These are phyloP conservation scores for Poterioochromonas sp. DNA, from an alignment of 352 stramenopile genomes.

Conservation along the genomic window DNA sequence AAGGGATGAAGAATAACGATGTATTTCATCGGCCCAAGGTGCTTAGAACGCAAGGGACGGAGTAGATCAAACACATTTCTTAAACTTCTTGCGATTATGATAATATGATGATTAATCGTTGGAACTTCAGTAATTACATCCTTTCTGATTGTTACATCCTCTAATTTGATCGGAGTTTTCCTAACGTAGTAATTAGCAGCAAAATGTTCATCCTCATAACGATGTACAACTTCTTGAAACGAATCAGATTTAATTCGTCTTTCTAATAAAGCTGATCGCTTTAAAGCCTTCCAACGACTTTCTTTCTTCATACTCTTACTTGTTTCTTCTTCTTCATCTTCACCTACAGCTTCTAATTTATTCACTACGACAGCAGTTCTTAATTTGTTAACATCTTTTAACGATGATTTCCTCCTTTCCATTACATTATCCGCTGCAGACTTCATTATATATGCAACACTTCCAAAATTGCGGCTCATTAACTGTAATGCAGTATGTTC, in stretches of 20 bases:
- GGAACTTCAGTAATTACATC: slow-evolving; percentile 2
- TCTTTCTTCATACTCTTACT: too few relatives aligned
- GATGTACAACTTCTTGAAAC: neutral
- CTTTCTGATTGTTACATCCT: neutral
- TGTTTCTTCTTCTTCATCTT: too few relatives aligned
- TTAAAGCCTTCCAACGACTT: neutral
- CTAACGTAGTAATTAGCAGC: neutral
- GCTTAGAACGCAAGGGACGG: neutral
- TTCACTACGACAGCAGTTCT: neutral
- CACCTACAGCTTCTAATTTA: too few relatives aligned
- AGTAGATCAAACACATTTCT: slow-evolving; percentile 22
- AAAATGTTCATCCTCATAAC: slow-evolving; percentile 6
- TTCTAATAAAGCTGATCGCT: neutral
- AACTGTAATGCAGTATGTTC: neutral
- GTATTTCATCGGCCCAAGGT: neutral
- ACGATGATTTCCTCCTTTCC: neutral
- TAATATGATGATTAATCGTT: neutral
- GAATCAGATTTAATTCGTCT: neutral
- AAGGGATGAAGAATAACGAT: slow-evolving; percentile 15
- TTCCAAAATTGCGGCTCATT: neutral
- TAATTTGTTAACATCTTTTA: neutral
- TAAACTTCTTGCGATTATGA: slow-evolving; percentile 4
- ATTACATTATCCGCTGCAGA: too few relatives aligned
- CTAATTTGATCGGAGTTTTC: neutral
- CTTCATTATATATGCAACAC: neutral